Evolutionary conservation across 805 yeast genomes (phyloP), one percentile per base, ranked within the genome.

Genomic region (Suhomyces sp.): DNA sequence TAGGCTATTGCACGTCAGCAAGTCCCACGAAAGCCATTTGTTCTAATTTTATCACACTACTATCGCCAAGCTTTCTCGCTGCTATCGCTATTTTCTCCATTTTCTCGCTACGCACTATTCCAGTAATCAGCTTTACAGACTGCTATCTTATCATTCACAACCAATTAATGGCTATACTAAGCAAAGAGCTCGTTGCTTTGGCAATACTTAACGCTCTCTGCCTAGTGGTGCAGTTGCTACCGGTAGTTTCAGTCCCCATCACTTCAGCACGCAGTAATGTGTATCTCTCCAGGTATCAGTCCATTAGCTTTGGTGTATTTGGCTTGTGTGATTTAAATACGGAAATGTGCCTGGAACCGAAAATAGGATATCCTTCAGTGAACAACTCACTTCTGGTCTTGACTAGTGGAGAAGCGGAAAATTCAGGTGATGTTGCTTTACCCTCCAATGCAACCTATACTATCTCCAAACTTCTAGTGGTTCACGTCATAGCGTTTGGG

Each of bases 161-260:
- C 17, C 17, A 19, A 7, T 17, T 37, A 17, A n/a, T 19, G 22
- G 41, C 41, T 17, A 49, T 17, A 9, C 68, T 71, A 75, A 63
- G 66, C 51, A 66, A 68, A 50, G 69, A 71, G 3, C 57, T 71
- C 12, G 45, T 66, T 25, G 59, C 66, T 22, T 60, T 72, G 21
- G 65, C 65, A 9, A 48, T 62, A n/a, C 58, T 71, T 9, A 57
- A 67, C 43, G 52, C 63, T 13, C 49, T 71, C 37, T 71, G 75
- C 54, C 57, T 67, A 43, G 66, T 64, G 12, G 54, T 75, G 17
- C 78, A 75, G 59, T 57, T 75, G 12, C 63, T 75, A 15, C 73
- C 76, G 29, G 71, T 75, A 35, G 64, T 75, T 22, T 67, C 77
- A 8, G 79, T 75, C 10, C 79, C 79, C 5, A 51, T 75, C n/a